phyloP scores from a whole-genome alignment of 2,329 filamentous ascomycete genomes.

The Fulvia fulva region DNA sequence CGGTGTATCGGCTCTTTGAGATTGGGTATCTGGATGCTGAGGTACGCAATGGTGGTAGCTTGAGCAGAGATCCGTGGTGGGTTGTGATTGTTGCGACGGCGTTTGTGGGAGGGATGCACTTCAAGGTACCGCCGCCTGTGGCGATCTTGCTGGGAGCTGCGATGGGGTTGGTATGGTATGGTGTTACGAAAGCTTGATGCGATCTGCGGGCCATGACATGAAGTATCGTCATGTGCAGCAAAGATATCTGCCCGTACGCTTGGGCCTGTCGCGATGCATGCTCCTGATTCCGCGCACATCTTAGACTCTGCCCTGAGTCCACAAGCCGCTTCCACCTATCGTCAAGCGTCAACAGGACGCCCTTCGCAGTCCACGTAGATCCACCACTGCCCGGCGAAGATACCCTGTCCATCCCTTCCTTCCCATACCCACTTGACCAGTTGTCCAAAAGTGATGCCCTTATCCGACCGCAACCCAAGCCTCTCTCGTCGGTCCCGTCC shows the following conservation, averaged over 20 bases:
- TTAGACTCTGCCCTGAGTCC: no score
- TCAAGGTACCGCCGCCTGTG: constrained; percentile 36
- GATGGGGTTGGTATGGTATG: constrained; percentile 40
- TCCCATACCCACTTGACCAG: background rate
- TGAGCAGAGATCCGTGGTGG: constrained; percentile 44
- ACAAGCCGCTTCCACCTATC: no score
- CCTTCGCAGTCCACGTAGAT: no score
- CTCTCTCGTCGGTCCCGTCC: no score
- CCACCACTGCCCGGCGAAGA: no score
- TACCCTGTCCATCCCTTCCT: background rate
- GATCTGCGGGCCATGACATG: no score
- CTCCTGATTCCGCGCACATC: no score
- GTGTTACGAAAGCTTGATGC: constrained; percentile 14
- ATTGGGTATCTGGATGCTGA: constrained; percentile 42
- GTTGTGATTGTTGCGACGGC: constrained; percentile 41
- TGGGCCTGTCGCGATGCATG: no score
- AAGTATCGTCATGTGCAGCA: no score
- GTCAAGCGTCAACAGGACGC: no score
- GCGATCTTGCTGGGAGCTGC: constrained; percentile 40
- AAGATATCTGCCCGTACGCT: no score
- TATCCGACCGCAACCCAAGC: background rate
- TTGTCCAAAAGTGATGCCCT: background rate
- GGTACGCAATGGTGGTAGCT: constrained; percentile 32
- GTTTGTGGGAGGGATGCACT: constrained; percentile 41
- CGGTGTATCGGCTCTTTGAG: constrained; percentile 44